phyloP scores from a whole-genome alignment of 768 basidiomycete genomes.

The Lactifluus pinguis region DNA sequence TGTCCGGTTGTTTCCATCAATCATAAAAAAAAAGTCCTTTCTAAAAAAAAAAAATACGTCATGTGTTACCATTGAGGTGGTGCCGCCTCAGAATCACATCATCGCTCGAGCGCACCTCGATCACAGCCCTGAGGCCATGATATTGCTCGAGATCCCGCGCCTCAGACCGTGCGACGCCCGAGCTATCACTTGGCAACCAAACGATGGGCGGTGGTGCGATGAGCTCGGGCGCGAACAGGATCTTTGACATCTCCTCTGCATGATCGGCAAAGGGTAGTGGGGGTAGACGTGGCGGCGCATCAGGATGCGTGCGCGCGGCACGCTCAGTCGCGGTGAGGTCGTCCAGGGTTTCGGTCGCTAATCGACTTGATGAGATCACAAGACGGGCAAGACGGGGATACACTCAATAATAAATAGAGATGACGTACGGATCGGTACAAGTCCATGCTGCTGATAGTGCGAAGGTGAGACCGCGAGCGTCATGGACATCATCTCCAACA shows the following conservation, averaged over 20 bases:
- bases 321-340: slow-evolving; percentile 72
- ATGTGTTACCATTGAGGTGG: slow-evolving; percentile 13
- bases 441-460: slow-evolving; percentile 42
- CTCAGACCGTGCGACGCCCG: slow-evolving; percentile 65
- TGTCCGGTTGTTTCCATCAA: neutral
- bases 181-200: slow-evolving; percentile 76
- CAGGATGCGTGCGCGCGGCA: slow-evolving; percentile 68
- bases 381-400: neutral
- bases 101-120: slow-evolving; percentile 52
- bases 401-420: neutral
- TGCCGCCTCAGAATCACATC: slow-evolving; percentile 37
- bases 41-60: neutral
- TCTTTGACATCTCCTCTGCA: slow-evolving; percentile 65
- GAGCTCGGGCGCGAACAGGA: slow-evolving; percentile 76
- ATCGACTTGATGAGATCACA: neutral
- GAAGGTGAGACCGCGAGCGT: slow-evolving; percentile 70
- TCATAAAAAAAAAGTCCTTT: neutral
- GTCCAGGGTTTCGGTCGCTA: slow-evolving; percentile 72
- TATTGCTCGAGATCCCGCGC: slow-evolving; percentile 68
- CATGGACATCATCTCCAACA: slow-evolving; percentile 77
- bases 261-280: slow-evolving; percentile 64
- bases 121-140: slow-evolving; percentile 59
- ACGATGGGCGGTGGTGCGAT: slow-evolving; percentile 71
- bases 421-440: slow-evolving; percentile 58
- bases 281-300: slow-evolving; percentile 66